Evolutionary conservation across 2,329 filamentous ascomycete genomes (phyloP).

Genomic region (Daldinia sp.): DNA sequence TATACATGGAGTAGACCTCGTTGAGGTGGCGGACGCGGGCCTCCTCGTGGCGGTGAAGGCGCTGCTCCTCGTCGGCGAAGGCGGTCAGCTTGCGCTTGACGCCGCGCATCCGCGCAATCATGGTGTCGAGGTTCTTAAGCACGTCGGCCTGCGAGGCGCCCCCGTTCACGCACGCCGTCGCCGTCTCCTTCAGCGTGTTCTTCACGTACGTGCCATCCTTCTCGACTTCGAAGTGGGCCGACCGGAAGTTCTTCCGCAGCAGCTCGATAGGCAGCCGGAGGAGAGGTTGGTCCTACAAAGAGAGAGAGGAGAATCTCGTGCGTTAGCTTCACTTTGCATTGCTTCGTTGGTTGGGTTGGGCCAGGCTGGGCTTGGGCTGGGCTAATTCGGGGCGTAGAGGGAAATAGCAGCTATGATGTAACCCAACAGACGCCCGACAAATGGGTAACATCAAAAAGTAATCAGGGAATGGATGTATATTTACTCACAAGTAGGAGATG

Average conservation of each 20-base stretch:
- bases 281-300: constrained; percentile 87
- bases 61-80: constrained; percentile 82
- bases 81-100: constrained; percentile 87
- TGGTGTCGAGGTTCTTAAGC: constrained; percentile 83
- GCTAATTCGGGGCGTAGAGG: constrained; percentile 17
- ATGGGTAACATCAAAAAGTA: too few species aligned
- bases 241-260: constrained; percentile 92
- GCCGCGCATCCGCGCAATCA: constrained; percentile 85
- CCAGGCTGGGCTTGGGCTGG: background rate
- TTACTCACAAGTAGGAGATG: constrained; percentile 77
- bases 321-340: background rate
- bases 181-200: constrained; percentile 70
- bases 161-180: constrained; percentile 74
- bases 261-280: constrained; percentile 93
- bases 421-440: constrained; percentile 3
- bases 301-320: too few species aligned
- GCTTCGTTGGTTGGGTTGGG: background rate
- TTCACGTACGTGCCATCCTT: constrained; percentile 74
- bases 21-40: constrained; percentile 84
- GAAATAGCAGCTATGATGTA: constrained; percentile 8
- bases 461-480: too few species aligned
- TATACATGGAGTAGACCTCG: constrained; percentile 82
- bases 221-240: constrained; percentile 81
- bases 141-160: constrained; percentile 75
- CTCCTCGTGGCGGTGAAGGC: constrained; percentile 79